Base-by-base conservation (phyloP, 306 rosid species). In the Prunus mira region DNA sequence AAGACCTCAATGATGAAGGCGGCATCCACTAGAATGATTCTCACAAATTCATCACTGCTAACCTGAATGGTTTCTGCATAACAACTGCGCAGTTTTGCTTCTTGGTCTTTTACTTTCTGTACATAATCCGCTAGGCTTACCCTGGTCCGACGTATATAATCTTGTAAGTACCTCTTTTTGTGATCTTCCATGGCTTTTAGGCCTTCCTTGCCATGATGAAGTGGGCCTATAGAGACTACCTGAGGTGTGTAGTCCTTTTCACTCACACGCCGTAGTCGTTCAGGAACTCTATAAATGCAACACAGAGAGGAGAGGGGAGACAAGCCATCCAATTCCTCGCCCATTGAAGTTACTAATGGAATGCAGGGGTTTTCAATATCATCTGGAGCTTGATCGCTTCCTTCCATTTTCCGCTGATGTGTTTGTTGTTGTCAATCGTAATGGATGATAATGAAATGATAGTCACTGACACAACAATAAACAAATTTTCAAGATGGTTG, bases 11-110 rank as follows among this genome's bases (percentile, higher is more conserved):
- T 80, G 9, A 74, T 60, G 63, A 80, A 74, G 14, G 79, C 79
- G 3, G 83, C 78, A 17, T 80, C 83, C 9, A 80, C 79, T 12
- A 80, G 75, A 45, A 80, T 30, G 27, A 80, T 73, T 72, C 66
- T 68, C 19, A 67, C 79, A 68, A 74, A 60, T 32, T 80, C 77
- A n/a, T 80, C 83, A 60, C 65, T 47, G 17, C 32, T 20, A 46
- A 73, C 47, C 19, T 3, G 19, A 7, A 80, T 67, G 30, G 76
- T 49, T 56, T 80, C 83, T 5, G 75, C 76, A 51, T 79, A 79
- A 41, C 73, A 55, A 47, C 28, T 27, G 1, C 78, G 78, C 57
- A 79, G 8, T 56, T 20, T 9, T 3, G 2, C 41, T 58, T 79
- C 82, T 0, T 45, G 65, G 3, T 27, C 25, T 28, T 27, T 24